Percentiles rank a stretch among this genome's conserved stretches.
Evolutionary conservation across 78 protist genomes (phyloP).

Genomic region (Isochrysis galbana): DNA sequence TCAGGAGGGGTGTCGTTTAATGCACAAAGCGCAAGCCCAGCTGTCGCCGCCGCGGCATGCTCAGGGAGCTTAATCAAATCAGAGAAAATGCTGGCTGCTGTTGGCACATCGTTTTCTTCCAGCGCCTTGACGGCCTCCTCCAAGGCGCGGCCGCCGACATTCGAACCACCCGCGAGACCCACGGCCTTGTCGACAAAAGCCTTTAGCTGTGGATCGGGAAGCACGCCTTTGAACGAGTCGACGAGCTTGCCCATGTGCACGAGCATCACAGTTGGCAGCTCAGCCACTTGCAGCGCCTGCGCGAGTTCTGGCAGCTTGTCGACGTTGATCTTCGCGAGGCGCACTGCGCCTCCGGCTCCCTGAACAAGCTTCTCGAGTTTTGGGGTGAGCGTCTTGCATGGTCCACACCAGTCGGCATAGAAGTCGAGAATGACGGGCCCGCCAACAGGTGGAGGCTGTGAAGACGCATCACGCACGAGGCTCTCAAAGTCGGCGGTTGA

Average conservation of each 20-base stretch:
- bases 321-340: neutral
- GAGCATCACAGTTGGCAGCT: neutral
- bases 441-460: slow-evolving; percentile 2
- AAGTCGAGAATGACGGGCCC: neutral
- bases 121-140: neutral
- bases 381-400: slow-evolving; percentile 19
- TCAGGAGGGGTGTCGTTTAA: neutral
- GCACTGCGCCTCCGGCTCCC: neutral
- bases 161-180: neutral
- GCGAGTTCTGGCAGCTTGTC: neutral
- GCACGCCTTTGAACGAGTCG: slow-evolving; percentile 2
- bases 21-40: neutral
- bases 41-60: neutral
- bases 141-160: neutral
- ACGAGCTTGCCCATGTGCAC: slow-evolving; percentile 3
- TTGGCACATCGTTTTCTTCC: neutral
- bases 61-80: neutral
- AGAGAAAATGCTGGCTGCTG: neutral
- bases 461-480: neutral
- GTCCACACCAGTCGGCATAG: slow-evolving; percentile 21
- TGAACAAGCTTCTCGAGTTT: neutral
- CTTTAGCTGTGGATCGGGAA: neutral
- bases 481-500: neutral
- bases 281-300: neutral
- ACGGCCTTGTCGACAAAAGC: neutral